These are phyloP conservation scores for Asterochloris erici DNA, from an alignment of 139 green algal genomes.

Conservation along the genomic window DNA sequence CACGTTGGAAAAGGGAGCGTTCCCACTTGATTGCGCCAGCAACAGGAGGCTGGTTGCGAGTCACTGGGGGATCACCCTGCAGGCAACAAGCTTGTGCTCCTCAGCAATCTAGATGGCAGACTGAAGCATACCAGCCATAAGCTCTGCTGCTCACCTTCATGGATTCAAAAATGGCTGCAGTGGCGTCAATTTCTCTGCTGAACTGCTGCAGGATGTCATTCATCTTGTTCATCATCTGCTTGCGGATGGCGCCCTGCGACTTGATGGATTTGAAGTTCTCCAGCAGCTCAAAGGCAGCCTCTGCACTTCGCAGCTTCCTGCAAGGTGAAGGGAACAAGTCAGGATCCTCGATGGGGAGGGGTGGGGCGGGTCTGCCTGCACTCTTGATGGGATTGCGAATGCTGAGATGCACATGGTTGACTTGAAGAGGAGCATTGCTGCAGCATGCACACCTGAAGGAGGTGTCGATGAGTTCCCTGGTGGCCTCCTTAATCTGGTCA, in stretches of 20 bases:
- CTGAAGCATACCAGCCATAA: too few species aligned
- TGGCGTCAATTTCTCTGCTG: slow-evolving; percentile 67
- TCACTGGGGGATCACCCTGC: slow-evolving; percentile 57
- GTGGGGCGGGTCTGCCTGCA: too few species aligned
- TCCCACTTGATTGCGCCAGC: slow-evolving; percentile 85
- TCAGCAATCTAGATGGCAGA: too few species aligned
- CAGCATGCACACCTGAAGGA: slow-evolving; percentile 58
- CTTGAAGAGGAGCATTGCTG: background rate
- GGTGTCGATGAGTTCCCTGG: slow-evolving; percentile 86
- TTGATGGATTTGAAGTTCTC: slow-evolving; percentile 87
- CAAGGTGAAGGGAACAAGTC: background rate
- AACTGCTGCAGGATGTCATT: slow-evolving; percentile 90
- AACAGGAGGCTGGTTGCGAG: slow-evolving; percentile 81
- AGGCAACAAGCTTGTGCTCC: background rate
- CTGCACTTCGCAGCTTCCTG: slow-evolving; percentile 76
- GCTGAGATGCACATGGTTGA: background rate
- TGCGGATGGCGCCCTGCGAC: slow-evolving; percentile 76
- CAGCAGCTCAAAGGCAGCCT: slow-evolving; percentile 87
- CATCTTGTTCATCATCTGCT: slow-evolving; percentile 89
- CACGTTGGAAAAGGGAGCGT: slow-evolving; percentile 70
- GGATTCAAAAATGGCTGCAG: slow-evolving; percentile 10
- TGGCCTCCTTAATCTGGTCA: slow-evolving; percentile 49
- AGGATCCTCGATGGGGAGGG: too few species aligned
- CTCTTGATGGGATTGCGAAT: too few species aligned
- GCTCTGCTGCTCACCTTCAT: slow-evolving; percentile 12